Percentiles rank a stretch among this genome's conserved stretches.
These are phyloP conservation scores for Cinnamomum micranthum DNA, from an alignment of 164 flowering plant genomes.

Conservation along the genomic window DNA sequence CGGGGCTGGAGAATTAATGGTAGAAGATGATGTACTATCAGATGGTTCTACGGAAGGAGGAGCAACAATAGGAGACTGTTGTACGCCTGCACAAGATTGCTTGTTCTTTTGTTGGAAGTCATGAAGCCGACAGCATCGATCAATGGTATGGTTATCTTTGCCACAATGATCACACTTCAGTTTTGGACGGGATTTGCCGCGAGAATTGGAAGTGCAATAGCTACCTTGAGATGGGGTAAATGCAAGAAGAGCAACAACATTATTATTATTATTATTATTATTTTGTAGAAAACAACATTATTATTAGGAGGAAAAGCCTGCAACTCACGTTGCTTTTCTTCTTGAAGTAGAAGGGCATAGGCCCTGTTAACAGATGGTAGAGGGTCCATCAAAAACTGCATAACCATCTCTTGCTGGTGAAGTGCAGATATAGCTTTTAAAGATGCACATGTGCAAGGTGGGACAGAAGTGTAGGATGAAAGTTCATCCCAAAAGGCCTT, in stretches of 20 bases:
- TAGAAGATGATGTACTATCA: background rate
- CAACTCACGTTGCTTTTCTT: background rate
- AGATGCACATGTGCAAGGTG: background rate
- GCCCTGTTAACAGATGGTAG: background rate
- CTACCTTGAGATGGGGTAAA: background rate
- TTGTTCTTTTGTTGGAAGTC: background rate
- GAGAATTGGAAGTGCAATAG: background rate
- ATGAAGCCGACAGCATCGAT: background rate
- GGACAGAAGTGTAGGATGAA: background rate
- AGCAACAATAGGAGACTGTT: background rate
- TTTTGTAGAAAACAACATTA: background rate
- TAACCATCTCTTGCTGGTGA: background rate
- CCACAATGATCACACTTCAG: background rate
- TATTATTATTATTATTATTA: background rate
- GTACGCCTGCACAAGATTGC: background rate
- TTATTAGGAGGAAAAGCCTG: background rate
- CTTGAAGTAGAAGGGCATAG: background rate
- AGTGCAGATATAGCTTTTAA: background rate
- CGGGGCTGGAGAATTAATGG: background rate
- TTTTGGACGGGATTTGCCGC: background rate
- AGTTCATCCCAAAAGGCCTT: background rate
- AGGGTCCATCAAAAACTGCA: slow-evolving; percentile 1
- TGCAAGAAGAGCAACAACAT: background rate
- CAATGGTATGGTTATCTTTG: background rate
- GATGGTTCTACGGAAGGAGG: background rate